Conservation (phyloP, 371 early-diverging fungal genomes). For the Aphelidium insulamus region DNA sequence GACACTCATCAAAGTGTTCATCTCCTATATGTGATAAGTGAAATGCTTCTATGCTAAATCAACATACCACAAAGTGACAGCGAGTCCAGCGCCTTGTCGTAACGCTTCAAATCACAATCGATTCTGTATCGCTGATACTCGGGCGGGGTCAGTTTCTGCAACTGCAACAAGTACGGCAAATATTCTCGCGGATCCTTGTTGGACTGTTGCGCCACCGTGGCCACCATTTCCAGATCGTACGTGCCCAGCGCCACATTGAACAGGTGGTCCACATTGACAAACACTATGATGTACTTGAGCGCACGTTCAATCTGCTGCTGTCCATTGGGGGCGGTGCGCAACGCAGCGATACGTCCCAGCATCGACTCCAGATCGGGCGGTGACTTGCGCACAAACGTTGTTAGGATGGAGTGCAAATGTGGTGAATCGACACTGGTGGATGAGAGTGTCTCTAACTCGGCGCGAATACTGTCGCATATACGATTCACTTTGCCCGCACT, state of each 20-base stretch:
- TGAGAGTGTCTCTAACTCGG: conserved; percentile 26
- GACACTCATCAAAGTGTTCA: conserved; percentile 34
- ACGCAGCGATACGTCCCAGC: too few relatives aligned
- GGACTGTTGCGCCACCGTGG: conserved; percentile 84
- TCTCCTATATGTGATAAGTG: conserved; percentile 11
- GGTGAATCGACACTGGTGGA: conserved; percentile 31
- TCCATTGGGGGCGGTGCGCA: conserved; percentile 35
- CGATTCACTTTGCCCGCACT: conserved; percentile 35
- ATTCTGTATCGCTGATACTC: conserved; percentile 65
- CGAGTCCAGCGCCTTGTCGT: conserved; percentile 41
- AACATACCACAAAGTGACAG: conserved; percentile 36
- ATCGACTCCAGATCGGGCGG: conserved; percentile 75
- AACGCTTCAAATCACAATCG: conserved; percentile 56
- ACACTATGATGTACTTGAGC: conserved; percentile 70
- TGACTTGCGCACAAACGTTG: conserved; percentile 53
- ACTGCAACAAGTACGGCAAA: conserved; percentile 60
- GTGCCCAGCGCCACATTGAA: conserved; percentile 81
- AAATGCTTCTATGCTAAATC: conserved; percentile 7
- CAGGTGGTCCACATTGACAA: conserved; percentile 61
- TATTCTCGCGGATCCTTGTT: conserved; percentile 93
- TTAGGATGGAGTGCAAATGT: conserved; percentile 60
- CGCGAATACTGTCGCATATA: conserved; percentile 49
- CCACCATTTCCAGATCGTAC: conserved; percentile 75
- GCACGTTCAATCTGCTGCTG: conserved; percentile 60
- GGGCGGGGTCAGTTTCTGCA: conserved; percentile 34